A percentile compares a stretch with the other conserved stretches of the same genome.
phyloP scores from a whole-genome alignment of 306 rosid species.

The Cicer cuneatum region DNA sequence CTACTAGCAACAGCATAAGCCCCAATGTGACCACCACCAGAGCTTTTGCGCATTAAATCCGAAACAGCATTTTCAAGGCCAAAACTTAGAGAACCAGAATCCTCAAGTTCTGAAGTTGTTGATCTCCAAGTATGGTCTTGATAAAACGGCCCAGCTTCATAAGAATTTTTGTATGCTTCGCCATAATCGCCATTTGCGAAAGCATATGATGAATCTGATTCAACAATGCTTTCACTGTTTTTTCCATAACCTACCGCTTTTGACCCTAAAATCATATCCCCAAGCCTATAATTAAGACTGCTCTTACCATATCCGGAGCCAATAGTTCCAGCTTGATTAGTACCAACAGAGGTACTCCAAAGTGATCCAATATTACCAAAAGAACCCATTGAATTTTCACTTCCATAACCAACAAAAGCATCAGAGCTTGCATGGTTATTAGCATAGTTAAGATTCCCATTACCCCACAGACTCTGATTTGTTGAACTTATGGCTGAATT shows the following conservation, averaged over 20 bases:
- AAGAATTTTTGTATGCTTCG: constrained; percentile 46
- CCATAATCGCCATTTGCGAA: constrained; percentile 56
- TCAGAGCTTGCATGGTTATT: constrained; percentile 47
- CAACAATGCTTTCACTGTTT: constrained; percentile 49
- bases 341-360: constrained; percentile 64
- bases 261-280: constrained; percentile 57
- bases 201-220: constrained; percentile 53
- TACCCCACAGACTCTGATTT: constrained; percentile 56
- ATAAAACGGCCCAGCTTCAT: constrained; percentile 53
- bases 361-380: constrained; percentile 63
- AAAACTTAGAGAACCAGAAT: constrained; percentile 65
- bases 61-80: constrained; percentile 76
- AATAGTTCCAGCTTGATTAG: constrained; percentile 57
- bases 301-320: constrained; percentile 60
- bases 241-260: constrained; percentile 69
- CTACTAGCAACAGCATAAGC: constrained; percentile 71
- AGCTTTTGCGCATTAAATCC: constrained; percentile 67
- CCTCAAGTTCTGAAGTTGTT: constrained; percentile 65
- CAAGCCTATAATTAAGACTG: constrained; percentile 55
- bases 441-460: constrained; percentile 47
- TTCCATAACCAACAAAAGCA: constrained; percentile 53
- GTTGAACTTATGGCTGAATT: constrained; percentile 44
- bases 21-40: constrained; percentile 71
- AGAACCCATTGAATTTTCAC: constrained; percentile 61
- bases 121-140: constrained; percentile 65